phyloP scores from a whole-genome alignment of 345 rosid genomes.

The Carallia brachiata region DNA sequence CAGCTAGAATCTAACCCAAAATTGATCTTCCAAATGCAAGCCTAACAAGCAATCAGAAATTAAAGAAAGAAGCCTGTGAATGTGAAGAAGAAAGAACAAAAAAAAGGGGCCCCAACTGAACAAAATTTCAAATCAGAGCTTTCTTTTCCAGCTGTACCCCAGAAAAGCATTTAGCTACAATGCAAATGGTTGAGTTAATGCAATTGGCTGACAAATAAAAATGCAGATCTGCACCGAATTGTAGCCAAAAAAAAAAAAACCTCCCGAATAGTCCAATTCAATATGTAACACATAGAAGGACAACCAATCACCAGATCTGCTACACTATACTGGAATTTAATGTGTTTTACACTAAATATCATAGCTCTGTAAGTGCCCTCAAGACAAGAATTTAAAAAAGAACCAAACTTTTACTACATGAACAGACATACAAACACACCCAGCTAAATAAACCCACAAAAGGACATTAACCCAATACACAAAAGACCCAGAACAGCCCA shows the following conservation, averaged over 20 bases:
- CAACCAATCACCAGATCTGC: conserved; percentile 12
- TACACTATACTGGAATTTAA: background rate
- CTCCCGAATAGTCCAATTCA: too few species aligned
- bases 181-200: background rate
- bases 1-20: background rate
- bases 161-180: background rate
- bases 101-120: too few species aligned
- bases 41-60: background rate
- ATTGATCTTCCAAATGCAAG: background rate
- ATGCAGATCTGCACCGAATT: background rate
- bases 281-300: too few species aligned
- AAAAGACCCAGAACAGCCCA: background rate
- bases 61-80: too few species aligned
- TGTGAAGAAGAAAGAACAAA: too few species aligned
- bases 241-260: too few species aligned
- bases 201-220: background rate
- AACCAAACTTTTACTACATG: background rate
- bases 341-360: background rate
- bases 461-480: background rate
- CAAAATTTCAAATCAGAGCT: too few species aligned
- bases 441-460: background rate
- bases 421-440: background rate
- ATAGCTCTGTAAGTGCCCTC: too few species aligned
- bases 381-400: background rate
- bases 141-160: background rate